These are phyloP conservation scores for Epithemia pelagica DNA, from an alignment of 108 stramenopile species.

Conservation along the genomic window DNA sequence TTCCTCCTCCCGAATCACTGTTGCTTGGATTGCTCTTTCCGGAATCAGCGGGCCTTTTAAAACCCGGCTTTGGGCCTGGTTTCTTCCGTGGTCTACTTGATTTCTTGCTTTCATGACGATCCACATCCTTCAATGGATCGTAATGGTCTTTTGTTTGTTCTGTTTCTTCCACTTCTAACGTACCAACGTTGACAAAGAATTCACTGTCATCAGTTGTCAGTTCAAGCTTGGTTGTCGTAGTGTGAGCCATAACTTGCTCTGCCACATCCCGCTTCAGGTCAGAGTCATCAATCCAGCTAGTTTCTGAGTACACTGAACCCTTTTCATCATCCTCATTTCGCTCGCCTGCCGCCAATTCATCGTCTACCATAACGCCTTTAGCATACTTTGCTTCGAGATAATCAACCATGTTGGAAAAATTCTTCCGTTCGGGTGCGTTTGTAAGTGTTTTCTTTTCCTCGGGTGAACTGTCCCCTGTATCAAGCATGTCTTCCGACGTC, in stretches of 20 bases:
- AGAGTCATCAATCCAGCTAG: constrained; percentile 73
- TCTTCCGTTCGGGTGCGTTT: constrained; percentile 31
- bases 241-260: constrained; percentile 68
- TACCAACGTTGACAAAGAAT: constrained; percentile 87
- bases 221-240: constrained; percentile 69
- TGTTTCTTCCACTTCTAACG: constrained; percentile 70
- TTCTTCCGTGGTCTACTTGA: constrained; percentile 22
- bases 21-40: neutral
- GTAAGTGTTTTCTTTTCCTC: constrained; percentile 26
- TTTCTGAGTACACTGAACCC: constrained; percentile 59
- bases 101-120: constrained; percentile 10
- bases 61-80: constrained; percentile 11
- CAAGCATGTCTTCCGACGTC: constrained; percentile 6
- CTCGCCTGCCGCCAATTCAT: constrained; percentile 18
- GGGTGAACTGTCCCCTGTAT: neutral
- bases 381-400: constrained; percentile 87
- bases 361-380: constrained; percentile 63
- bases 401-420: constrained; percentile 66
- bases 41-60: neutral
- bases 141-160: constrained; percentile 57
- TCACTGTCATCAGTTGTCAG: constrained; percentile 62
- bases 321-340: constrained; percentile 36
- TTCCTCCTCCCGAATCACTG: neutral
- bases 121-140: constrained; percentile 46
- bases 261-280: constrained; percentile 64